Conservation (phyloP, 768 basidiomycete genomes). For the Tulasnella sp. region DNA sequence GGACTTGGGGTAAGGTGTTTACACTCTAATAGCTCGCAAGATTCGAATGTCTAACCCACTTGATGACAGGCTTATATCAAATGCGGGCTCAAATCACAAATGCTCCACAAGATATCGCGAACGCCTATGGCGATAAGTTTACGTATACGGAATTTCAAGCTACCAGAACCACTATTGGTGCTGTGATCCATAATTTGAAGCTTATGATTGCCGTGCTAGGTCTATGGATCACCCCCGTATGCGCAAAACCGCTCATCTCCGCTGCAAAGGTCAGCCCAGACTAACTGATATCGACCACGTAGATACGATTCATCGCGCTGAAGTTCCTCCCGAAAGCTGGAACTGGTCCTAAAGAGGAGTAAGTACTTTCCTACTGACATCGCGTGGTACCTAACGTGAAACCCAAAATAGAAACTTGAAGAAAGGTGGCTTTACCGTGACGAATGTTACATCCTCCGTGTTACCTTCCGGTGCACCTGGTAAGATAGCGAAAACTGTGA, state of each 20-base stretch:
- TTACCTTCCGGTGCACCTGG: constrained; percentile 29
- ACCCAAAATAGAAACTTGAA: constrained; percentile 36
- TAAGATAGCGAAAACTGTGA: constrained; percentile 43
- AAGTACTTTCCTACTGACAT: constrained; percentile 21
- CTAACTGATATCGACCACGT: background rate
- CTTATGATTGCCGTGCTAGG: constrained; percentile 6
- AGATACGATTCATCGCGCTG: constrained; percentile 43
- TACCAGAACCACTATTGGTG: constrained; percentile 13
- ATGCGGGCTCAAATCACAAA: constrained; percentile 16
- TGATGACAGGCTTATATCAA: background rate
- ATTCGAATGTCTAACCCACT: constrained; percentile 18
- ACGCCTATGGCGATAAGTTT: constrained; percentile 56
- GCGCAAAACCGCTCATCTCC: constrained; percentile 11
- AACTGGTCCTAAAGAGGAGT: constrained; percentile 54
- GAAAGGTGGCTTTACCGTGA: constrained; percentile 46
- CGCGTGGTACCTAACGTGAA: background rate
- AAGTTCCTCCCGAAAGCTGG: constrained; percentile 42
- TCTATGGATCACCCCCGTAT: constrained; percentile 24
- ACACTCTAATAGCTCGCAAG: constrained; percentile 29
- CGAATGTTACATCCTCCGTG: constrained; percentile 57
- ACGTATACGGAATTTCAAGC: constrained; percentile 56
- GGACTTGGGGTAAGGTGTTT: constrained; percentile 51
- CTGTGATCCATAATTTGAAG: constrained; percentile 15
- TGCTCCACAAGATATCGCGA: constrained; percentile 17
- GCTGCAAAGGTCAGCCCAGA: background rate